Percentiles rank a stretch among this genome's conserved stretches.
Evolutionary conservation across 495 filamentous ascomycete species (phyloP).

Genomic region (Hyaloscypha variabilis): DNA sequence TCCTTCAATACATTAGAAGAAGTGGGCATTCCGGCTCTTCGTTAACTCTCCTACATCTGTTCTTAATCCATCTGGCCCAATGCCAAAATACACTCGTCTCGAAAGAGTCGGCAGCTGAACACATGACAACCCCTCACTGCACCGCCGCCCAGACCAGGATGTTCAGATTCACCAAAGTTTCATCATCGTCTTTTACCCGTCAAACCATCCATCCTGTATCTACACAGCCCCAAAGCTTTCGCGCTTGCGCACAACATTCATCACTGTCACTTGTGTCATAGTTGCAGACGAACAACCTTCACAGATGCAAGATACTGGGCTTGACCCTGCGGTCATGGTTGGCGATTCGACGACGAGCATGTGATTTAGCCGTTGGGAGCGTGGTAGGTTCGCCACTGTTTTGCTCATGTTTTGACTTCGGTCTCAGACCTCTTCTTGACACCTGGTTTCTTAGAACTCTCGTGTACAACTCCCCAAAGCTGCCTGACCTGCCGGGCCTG

Average conservation of each 20-base stretch:
- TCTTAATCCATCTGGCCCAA: no score
- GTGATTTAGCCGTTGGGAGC: not conserved
- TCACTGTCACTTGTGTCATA: constrained; percentile 5
- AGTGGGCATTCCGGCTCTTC: no score
- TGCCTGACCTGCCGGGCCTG: not conserved
- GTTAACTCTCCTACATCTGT: no score
- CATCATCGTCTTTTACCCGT: not conserved
- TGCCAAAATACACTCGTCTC: no score
- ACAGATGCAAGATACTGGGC: not conserved
- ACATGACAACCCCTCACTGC: not conserved
- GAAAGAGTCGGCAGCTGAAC: no score
- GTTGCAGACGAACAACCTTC: not conserved
- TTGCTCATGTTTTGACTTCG: constrained; percentile 8
- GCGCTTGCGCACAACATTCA: not conserved
- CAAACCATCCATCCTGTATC: not conserved
- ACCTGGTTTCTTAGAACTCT: not conserved
- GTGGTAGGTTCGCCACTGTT: not conserved
- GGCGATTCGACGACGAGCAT: not conserved
- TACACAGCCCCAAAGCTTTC: not conserved
- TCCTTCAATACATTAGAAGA: no score
- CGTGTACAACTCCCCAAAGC: not conserved
- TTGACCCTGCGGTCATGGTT: not conserved
- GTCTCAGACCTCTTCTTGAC: constrained; percentile 8
- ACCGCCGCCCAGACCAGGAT: no score
- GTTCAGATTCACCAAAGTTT: not conserved